Evolutionary conservation across 768 basidiomycete genomes (phyloP).

Genomic region (Jaapia argillacea): DNA sequence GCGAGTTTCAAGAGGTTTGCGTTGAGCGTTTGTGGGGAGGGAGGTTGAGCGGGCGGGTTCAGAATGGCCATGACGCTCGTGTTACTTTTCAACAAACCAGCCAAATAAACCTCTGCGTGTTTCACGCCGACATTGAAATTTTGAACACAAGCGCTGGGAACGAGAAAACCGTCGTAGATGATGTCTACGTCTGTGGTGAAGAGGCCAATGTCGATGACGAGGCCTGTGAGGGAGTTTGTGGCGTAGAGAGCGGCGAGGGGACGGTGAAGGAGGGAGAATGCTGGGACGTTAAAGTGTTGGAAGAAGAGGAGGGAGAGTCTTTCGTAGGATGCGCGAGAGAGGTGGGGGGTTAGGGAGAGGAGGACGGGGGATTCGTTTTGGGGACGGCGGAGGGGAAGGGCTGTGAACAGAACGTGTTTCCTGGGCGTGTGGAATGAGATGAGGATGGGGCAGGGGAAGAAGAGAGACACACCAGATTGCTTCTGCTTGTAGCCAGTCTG

Average conservation of each 20-base stretch:
- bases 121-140: slow-evolving; percentile 55
- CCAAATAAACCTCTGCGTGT: slow-evolving; percentile 68
- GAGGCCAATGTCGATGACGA: slow-evolving; percentile 76
- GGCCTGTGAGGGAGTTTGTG: slow-evolving; percentile 55
- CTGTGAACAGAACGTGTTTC: slow-evolving; percentile 76
- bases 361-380: slow-evolving; percentile 86
- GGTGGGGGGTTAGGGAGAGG: slow-evolving; percentile 55
- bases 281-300: slow-evolving; percentile 86
- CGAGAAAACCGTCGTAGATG: slow-evolving; percentile 62
- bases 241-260: slow-evolving; percentile 81
- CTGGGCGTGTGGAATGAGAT: slow-evolving; percentile 27
- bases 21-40: slow-evolving; percentile 36
- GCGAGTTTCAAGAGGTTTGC: slow-evolving; percentile 53
- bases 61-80: slow-evolving; percentile 49
- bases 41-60: slow-evolving; percentile 38
- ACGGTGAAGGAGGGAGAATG: slow-evolving; percentile 71
- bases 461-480: slow-evolving; percentile 61
- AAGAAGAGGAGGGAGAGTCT: slow-evolving; percentile 79
- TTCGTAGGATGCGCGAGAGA: slow-evolving; percentile 61
- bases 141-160: slow-evolving; percentile 37
- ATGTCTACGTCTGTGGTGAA: slow-evolving; percentile 71
- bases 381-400: slow-evolving; percentile 64
- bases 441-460: neutral
- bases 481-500: slow-evolving; percentile 79
- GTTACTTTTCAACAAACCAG: slow-evolving; percentile 61